Evolutionary conservation across 1,284 basidiomycete species (phyloP).

Genomic region (Singerocomus inundabilis): DNA sequence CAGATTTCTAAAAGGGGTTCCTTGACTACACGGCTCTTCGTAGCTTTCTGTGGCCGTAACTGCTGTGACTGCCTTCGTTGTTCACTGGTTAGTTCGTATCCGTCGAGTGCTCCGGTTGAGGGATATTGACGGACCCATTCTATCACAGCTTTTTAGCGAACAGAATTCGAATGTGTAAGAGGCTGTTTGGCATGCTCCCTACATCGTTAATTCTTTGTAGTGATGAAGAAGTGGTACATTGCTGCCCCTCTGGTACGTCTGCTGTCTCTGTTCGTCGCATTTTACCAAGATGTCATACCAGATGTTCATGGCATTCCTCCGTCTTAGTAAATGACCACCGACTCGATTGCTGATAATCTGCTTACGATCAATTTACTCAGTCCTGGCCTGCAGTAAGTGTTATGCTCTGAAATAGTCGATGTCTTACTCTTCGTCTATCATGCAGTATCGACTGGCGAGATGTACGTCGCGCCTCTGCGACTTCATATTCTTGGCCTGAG

Average conservation of each 20-base stretch:
- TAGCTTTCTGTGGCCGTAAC: conserved; percentile 34
- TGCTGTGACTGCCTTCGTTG: conserved; percentile 32
- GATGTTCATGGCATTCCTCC: conserved; percentile 33
- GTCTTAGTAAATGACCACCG: conserved; percentile 31
- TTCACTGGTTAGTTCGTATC: conserved; percentile 27
- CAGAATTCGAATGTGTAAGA: conserved; percentile 32
- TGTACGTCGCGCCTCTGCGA: conserved; percentile 16
- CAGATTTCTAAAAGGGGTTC: neutral
- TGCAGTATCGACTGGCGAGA: conserved; percentile 33
- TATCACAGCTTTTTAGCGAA: conserved; percentile 31
- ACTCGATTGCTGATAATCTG: neutral
- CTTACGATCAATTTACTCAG: conserved; percentile 13
- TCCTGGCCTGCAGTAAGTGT: conserved; percentile 30
- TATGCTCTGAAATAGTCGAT: neutral
- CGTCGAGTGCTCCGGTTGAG: neutral
- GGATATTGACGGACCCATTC: neutral
- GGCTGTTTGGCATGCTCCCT: neutral
- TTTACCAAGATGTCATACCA: neutral
- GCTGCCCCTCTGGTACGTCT: conserved; percentile 30
- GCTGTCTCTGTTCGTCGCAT: neutral
- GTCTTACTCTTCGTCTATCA: neutral
- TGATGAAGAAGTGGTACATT: conserved; percentile 34
- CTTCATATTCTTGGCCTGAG: neutral
- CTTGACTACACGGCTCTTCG: neutral
- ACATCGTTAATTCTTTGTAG: conserved; percentile 16